phyloP scores from a whole-genome alignment of 208 protist species.

The Angomonas deanei region DNA sequence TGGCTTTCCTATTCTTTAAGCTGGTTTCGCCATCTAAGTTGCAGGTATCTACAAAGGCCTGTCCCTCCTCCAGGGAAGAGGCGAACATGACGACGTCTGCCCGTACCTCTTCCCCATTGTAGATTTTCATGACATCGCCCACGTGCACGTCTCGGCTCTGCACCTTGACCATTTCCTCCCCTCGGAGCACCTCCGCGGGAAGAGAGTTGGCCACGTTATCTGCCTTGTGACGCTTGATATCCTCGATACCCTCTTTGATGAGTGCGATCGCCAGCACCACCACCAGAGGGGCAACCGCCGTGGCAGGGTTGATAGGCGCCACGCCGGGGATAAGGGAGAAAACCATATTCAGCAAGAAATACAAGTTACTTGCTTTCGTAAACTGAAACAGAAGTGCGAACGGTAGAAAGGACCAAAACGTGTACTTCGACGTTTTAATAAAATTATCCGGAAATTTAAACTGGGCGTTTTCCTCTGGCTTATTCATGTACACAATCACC shows the following conservation, averaged over 20 bases:
- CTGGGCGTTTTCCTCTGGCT: constrained; percentile 43
- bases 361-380: constrained; percentile 89
- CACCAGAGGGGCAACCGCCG: constrained; percentile 81
- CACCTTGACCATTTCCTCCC: constrained; percentile 38
- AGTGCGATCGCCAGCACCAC: constrained; percentile 88
- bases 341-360: constrained; percentile 93
- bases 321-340: constrained; percentile 89
- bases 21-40: constrained; percentile 90
- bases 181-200: constrained; percentile 43
- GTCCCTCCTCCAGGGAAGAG: constrained; percentile 60
- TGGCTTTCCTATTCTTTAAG: constrained; percentile 73
- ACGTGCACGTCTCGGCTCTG: constrained; percentile 55
- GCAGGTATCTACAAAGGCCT: constrained; percentile 90
- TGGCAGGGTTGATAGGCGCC: constrained; percentile 87
- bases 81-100: constrained; percentile 87
- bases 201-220: constrained; percentile 80
- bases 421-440: constrained; percentile 93
- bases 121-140: constrained; percentile 77
- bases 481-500: constrained; percentile 82
- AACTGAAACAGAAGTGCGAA: constrained; percentile 92
- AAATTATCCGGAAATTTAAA: constrained; percentile 85
- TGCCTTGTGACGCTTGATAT: constrained; percentile 68
- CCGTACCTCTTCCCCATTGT: constrained; percentile 75
- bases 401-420: constrained; percentile 88
- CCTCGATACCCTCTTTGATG: constrained; percentile 90